These are phyloP conservation scores for Helotiales sp. DNA, from an alignment of 2,329 filamentous ascomycete genomes.

Conservation along the genomic window DNA sequence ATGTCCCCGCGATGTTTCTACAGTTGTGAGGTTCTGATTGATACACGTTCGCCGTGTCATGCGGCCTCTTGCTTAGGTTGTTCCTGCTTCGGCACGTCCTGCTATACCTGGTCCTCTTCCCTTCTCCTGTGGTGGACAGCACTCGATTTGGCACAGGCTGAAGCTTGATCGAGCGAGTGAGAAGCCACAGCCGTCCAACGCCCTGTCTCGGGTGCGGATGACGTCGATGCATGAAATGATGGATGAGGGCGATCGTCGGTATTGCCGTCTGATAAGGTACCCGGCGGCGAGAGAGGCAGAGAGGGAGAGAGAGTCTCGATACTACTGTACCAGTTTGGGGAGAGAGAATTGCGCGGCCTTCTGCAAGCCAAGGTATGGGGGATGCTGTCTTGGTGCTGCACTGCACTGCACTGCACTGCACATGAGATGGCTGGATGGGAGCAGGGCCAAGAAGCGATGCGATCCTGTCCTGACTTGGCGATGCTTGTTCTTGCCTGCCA, in stretches of 20 bases:
- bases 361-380: not conserved
- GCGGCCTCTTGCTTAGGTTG: constrained; percentile 2
- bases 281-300: too few relatives aligned
- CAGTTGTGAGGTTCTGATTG: constrained; percentile 6
- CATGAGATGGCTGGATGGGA: not conserved
- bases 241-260: not conserved
- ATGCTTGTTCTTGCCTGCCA: too few relatives aligned
- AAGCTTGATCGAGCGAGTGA: constrained; percentile 1
- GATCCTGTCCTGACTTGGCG: too few relatives aligned
- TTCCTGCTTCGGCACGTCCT: constrained; percentile 4
- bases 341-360: not conserved
- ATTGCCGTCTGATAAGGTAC: not conserved
- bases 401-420: not conserved
- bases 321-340: not conserved
- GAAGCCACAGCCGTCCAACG: constrained; percentile 1
- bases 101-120: not conserved
- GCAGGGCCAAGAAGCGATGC: too few relatives aligned
- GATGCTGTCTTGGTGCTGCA: too few relatives aligned
- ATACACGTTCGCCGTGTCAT: constrained; percentile 4
- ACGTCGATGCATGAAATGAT: constrained; percentile 8
- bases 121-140: not conserved
- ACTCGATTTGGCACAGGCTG: not conserved
- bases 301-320: not conserved
- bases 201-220: not conserved
- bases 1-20: not conserved